phyloP scores from a whole-genome alignment of 352 stramenopile species.

The Globisporangium abappressorium region DNA sequence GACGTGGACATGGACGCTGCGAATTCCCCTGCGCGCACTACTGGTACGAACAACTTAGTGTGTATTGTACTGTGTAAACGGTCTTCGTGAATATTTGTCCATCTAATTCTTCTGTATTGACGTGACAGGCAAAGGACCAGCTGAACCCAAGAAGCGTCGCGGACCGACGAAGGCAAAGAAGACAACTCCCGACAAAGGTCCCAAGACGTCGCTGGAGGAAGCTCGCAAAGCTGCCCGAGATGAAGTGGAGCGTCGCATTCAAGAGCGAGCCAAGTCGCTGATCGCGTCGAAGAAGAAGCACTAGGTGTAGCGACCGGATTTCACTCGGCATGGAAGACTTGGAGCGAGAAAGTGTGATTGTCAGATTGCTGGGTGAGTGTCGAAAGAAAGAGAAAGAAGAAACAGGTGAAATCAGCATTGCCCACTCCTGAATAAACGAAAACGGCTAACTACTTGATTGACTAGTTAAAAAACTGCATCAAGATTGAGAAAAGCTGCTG shows the following conservation, averaged over 20 bases:
- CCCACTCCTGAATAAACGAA: background rate
- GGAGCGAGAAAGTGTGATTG: background rate
- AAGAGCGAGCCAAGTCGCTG: slow-evolving; percentile 56
- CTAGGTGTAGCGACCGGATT: slow-evolving; percentile 16
- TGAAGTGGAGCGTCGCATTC: slow-evolving; percentile 63
- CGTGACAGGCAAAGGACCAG: slow-evolving; percentile 25
- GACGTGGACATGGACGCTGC: slow-evolving; percentile 62
- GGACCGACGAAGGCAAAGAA: slow-evolving; percentile 39
- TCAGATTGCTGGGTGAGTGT: background rate
- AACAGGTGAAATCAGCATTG: background rate
- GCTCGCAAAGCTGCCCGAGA: slow-evolving; percentile 67
- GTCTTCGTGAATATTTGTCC: slow-evolving; percentile 1
- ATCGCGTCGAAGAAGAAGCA: slow-evolving; percentile 71
- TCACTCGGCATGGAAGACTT: background rate
- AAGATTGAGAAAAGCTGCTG: background rate
- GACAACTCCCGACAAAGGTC: slow-evolving; percentile 24
- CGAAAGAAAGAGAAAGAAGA: background rate
- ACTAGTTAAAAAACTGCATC: background rate
- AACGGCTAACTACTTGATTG: background rate
- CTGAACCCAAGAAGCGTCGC: slow-evolving; percentile 39
- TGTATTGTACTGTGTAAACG: no score
- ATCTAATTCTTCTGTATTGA: slow-evolving; percentile 26
- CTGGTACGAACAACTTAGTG: slow-evolving; percentile 24
- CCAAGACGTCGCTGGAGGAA: slow-evolving; percentile 52
- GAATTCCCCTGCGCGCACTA: slow-evolving; percentile 24